Conservation (phyloP, 768 basidiomycete genomes). For the Solioccasus polychromus region DNA sequence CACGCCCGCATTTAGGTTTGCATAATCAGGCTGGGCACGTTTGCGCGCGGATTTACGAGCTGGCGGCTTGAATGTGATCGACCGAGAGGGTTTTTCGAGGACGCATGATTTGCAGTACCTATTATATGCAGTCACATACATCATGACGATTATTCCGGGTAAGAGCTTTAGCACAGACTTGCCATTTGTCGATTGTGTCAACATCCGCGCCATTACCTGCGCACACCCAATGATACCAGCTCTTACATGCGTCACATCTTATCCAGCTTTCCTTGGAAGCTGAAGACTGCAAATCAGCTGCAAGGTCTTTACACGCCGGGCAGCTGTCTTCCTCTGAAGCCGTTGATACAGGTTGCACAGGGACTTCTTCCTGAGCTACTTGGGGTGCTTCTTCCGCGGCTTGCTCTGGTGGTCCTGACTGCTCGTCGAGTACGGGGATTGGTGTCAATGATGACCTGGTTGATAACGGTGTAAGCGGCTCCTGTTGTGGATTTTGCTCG, state of each 20-base stretch:
- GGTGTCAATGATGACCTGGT: constrained; percentile 30
- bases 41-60: constrained; percentile 80
- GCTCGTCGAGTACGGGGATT: constrained; percentile 21
- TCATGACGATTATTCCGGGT: constrained; percentile 10
- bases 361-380: constrained; percentile 7
- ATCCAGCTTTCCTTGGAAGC: constrained; percentile 77
- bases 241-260: constrained; percentile 75
- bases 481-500: constrained; percentile 31
- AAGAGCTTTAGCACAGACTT: constrained; percentile 25
- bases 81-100: constrained; percentile 53
- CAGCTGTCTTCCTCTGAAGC: constrained; percentile 37
- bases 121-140: constrained; percentile 18
- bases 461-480: constrained; percentile 31
- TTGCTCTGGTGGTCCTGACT: constrained; percentile 11
- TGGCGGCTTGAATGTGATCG: constrained; percentile 73
- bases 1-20: constrained; percentile 64
- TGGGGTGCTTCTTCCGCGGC: constrained; percentile 14
- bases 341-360: constrained; percentile 7
- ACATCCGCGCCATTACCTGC: constrained; percentile 64
- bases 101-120: constrained; percentile 75
- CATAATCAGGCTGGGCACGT: constrained; percentile 73
- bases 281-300: constrained; percentile 27
- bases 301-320: constrained; percentile 49
- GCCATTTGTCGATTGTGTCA: constrained; percentile 78
- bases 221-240: constrained; percentile 84